phyloP scores from a whole-genome alignment of 2,329 filamentous ascomycete species.

The Drechmeria coniospora region DNA sequence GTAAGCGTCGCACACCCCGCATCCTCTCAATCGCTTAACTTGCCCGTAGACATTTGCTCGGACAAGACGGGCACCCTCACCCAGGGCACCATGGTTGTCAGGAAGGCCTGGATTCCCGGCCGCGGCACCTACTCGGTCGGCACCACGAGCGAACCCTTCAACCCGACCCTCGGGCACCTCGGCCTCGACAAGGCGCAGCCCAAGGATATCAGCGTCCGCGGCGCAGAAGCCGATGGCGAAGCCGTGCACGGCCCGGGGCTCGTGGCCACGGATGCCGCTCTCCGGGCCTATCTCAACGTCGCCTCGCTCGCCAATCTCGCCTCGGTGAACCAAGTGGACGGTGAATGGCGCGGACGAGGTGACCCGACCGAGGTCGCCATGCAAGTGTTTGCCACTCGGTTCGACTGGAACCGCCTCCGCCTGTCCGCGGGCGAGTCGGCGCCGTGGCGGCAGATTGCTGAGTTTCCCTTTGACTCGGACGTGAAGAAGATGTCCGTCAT shows the following conservation, averaged over 20 bases:
- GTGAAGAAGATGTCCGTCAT: conserved; percentile 68
- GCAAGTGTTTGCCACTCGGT: conserved; percentile 57
- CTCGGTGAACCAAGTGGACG: conserved; percentile 38
- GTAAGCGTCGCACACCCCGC: conserved; percentile 10
- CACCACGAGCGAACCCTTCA: conserved; percentile 37
- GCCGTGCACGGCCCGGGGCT: conserved; percentile 13
- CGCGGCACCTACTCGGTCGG: conserved; percentile 30
- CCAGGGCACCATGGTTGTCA: conserved; percentile 37
- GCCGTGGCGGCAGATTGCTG: conserved; percentile 43
- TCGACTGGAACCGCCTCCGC: conserved; percentile 42
- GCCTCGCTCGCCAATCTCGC: conserved; percentile 52
- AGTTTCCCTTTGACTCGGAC: conserved; percentile 60
- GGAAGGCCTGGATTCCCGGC: conserved; percentile 35
- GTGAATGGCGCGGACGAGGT: conserved; percentile 46
- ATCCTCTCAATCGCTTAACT: conserved; percentile 8
- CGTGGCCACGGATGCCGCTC: conserved; percentile 27
- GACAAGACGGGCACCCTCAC: conserved; percentile 43
- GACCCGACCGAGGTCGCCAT: conserved; percentile 57
- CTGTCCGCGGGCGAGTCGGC: conserved; percentile 33
- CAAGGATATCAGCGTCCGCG: conserved; percentile 17
- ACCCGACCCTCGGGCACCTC: conserved; percentile 36
- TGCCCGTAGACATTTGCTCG: conserved; percentile 31
- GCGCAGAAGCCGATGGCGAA: conserved; percentile 12
- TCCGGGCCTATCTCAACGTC: conserved; percentile 44
- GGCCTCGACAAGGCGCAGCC: conserved; percentile 20